Percentiles rank a stretch among this genome's conserved stretches.
These are phyloP conservation scores for Darksidea phi DNA, from an alignment of 495 filamentous ascomycete genomes.

Conservation along the genomic window DNA sequence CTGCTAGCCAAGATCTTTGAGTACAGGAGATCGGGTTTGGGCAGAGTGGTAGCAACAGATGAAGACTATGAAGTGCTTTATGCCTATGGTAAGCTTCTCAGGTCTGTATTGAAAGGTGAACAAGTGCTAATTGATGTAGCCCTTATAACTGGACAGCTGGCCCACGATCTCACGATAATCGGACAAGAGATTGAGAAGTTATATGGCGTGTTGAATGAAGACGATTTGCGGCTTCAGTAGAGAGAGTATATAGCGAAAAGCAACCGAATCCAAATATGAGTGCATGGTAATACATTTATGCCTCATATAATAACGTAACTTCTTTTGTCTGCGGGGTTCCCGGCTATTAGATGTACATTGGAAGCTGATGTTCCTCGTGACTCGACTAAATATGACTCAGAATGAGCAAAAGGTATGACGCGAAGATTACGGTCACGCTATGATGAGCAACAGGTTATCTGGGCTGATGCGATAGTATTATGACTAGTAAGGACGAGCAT, in stretches of 20 bases:
- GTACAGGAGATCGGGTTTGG: constrained; percentile 71
- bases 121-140: constrained; percentile 58
- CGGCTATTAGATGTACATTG: neutral
- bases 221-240: constrained; percentile 66
- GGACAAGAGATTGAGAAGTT: constrained; percentile 67
- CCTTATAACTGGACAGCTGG: constrained; percentile 65
- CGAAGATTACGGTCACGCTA: too few species aligned
- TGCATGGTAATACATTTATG: too few species aligned
- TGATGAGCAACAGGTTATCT: too few species aligned
- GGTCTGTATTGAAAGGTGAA: too few species aligned
- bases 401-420: too few species aligned
- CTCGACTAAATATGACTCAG: too few species aligned
- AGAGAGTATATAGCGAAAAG: neutral
- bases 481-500: too few species aligned
- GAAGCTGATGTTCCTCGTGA: too few species aligned
- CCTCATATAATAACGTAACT: too few species aligned
- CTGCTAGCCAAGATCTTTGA: constrained; percentile 86
- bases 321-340: neutral
- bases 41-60: constrained; percentile 54
- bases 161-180: constrained; percentile 66
- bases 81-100: constrained; percentile 69
- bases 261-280: too few species aligned
- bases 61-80: constrained; percentile 71
- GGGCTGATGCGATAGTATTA: too few species aligned
- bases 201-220: constrained; percentile 76